These are phyloP conservation scores for Calophaca sinica DNA, from an alignment of 306 rosid species.

Conservation along the genomic window DNA sequence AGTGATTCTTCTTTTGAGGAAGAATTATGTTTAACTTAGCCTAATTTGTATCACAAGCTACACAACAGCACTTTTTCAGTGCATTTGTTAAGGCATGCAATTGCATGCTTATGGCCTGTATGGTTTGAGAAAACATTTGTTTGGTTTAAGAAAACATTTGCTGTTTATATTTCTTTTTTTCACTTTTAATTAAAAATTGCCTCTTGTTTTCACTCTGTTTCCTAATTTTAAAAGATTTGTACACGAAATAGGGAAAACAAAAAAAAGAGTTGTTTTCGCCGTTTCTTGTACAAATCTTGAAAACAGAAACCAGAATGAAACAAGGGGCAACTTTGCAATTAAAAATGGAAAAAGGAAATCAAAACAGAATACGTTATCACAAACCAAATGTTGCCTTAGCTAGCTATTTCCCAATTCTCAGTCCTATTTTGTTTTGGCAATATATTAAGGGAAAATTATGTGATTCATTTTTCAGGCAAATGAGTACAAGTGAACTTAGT, in stretches of 20 bases:
- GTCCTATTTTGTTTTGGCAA: conserved; percentile 18
- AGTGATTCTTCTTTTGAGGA: conserved; percentile 25
- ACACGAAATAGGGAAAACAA: not conserved
- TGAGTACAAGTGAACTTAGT: not conserved
- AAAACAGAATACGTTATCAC: not conserved
- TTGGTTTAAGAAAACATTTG: not conserved
- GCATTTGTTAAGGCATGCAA: not conserved
- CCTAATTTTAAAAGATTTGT: not conserved
- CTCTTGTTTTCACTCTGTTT: not conserved
- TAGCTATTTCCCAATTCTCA: not conserved
- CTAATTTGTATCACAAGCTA: not conserved
- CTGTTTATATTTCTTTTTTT: not conserved
- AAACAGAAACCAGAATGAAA: not conserved
- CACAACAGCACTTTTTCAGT: not conserved
- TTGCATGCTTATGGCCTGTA: not conserved
- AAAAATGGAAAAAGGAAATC: no score
- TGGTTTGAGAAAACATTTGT: not conserved
- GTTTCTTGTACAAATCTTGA: not conserved
- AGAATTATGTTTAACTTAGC: conserved; percentile 12
- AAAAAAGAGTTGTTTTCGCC: no score
- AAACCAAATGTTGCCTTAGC: not conserved
- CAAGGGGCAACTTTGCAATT: not conserved
- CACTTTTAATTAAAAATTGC: not conserved
- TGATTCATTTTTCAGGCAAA: conserved; percentile 23
- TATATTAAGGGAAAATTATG: not conserved